Base-by-base conservation (phyloP, 106 monocot species). In the Platanthera guangdongensis region DNA sequence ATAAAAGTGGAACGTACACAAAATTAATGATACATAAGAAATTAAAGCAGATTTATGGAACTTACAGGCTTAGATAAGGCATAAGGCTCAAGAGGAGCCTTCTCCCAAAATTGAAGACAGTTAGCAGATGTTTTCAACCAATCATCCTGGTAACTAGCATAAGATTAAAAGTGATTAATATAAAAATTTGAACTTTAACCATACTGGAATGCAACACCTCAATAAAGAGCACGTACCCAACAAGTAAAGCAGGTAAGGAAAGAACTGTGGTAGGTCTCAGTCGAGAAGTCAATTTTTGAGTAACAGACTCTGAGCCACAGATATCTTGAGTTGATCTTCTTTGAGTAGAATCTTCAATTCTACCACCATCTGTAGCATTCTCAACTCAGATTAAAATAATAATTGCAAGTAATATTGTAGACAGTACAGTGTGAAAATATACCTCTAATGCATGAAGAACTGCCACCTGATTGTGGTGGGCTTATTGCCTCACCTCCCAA, bases 11-110 rank as follows among this genome's bases (percentile, higher is more conserved):
- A 8, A 19, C 8, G 22, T 5, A 22, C 13, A 65, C 25, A 65
- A 30, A 10, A 32, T 30, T 0, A 65, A 65, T 13, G 32, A 65
- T 30, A 65, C 12, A 11, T 65, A 7, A 65, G 13, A 53, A 53
- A 53, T 53, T 53, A 64, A 64, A 65, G 65, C 32, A 39, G 32
- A 30, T 32, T 65, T 65, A 50, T 22, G 49, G 18, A 74, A 72
- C 87, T 91, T 83, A 97, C 96, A 68, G 88, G 83, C 73, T 97
- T 97, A 10, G 85, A 91, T 71, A 55, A 82, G 52, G 96, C 96
- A 93, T 97, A 97, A 79, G 96, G 96, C 72, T 97, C 96, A 70
- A 97, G 86, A 75, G 95, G 92, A 78, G 83, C 93, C 73, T 97
- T 97, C 76, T 97, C 96, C 96, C 96, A 97, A 5, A 89, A 47